Conservation (phyloP, 768 basidiomycete species). For the Russula earlei region DNA sequence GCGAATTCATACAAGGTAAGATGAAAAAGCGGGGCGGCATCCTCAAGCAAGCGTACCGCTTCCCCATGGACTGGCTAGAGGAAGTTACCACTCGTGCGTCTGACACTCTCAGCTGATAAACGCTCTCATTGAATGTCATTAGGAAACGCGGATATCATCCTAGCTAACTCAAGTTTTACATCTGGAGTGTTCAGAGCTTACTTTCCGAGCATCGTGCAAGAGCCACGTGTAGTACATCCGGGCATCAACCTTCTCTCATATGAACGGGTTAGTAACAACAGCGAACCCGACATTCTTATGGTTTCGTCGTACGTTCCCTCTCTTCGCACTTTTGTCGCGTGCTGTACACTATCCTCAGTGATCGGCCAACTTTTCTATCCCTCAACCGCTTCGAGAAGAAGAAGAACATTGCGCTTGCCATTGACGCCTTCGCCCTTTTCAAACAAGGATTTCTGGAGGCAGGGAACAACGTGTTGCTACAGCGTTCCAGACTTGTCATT, state of each 20-base stretch:
- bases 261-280: slow-evolving; percentile 32
- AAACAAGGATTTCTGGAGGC: slow-evolving; percentile 23
- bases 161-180: slow-evolving; percentile 90
- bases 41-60: slow-evolving; percentile 70
- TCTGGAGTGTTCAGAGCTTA: slow-evolving; percentile 68
- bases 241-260: slow-evolving; percentile 83
- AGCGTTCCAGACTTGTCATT: slow-evolving; percentile 58
- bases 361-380: slow-evolving; percentile 69
- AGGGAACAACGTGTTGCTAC: slow-evolving; percentile 17
- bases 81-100: slow-evolving; percentile 78
- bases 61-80: slow-evolving; percentile 86
- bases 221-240: slow-evolving; percentile 84
- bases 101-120: background rate
- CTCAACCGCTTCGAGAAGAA: slow-evolving; percentile 94
- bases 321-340: background rate
- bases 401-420: slow-evolving; percentile 80
- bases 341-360: slow-evolving; percentile 28
- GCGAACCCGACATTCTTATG: slow-evolving; percentile 43
- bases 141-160: slow-evolving; percentile 85
- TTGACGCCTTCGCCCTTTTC: slow-evolving; percentile 64
- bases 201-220: slow-evolving; percentile 55
- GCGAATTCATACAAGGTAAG: slow-evolving; percentile 50
- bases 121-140: slow-evolving; percentile 1
- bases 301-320: slow-evolving; percentile 45
- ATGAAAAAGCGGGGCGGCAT: slow-evolving; percentile 34